phyloP scores from a whole-genome alignment of 345 rosid species.

The Gossypium herbaceum region DNA sequence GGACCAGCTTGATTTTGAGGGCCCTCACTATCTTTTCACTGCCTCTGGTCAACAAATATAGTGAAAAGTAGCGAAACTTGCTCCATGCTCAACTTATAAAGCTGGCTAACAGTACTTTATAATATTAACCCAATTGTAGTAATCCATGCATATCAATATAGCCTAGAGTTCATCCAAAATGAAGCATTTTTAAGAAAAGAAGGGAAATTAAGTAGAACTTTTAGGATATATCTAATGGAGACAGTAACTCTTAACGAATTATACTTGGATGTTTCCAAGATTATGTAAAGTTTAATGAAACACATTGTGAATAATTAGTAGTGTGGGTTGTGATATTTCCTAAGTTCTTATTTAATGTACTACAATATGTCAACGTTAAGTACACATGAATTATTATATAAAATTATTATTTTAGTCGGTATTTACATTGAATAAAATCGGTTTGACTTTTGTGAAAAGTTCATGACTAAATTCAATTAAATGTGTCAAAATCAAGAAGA shows the following conservation, averaged over 20 bases:
- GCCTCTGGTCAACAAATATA: background rate
- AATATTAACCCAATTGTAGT: background rate
- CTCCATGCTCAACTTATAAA: background rate
- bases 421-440: too few relatives aligned
- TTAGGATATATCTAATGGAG: background rate
- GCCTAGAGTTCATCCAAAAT: background rate
- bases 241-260: background rate
- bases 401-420: too few relatives aligned
- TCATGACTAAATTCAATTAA: too few relatives aligned
- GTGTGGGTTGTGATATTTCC: background rate
- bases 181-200: background rate
- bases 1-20: conserved; percentile 3
- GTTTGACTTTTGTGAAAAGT: too few relatives aligned
- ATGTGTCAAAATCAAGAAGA: too few relatives aligned
- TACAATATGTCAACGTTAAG: too few relatives aligned
- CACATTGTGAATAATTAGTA: background rate
- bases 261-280: too few relatives aligned
- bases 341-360: background rate
- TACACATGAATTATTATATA: too few relatives aligned
- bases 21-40: background rate
- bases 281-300: background rate
- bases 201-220: background rate
- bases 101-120: background rate
- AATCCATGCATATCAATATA: background rate
- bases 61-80: background rate